Base-by-base conservation (phyloP, 768 basidiomycete genomes). In the Lentinula sp. region DNA sequence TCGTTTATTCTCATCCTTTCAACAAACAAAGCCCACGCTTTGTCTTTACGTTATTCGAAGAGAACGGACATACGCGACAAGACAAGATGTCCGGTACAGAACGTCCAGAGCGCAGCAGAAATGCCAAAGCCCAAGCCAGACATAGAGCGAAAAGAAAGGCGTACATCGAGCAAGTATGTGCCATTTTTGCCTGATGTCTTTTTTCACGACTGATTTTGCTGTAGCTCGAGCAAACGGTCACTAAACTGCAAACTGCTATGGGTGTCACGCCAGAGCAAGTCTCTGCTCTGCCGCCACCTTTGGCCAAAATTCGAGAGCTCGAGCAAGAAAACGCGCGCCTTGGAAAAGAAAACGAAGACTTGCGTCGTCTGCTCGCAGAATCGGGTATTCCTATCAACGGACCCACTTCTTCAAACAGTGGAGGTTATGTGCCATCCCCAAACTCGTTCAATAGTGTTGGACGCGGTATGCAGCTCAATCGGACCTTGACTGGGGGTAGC, bases 121-220 rank as follows among this genome's bases (percentile, higher is more conserved):
- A 91, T 77, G 89, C 88, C 58, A 88, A 87, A 74, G 92, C 92
- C 9, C 92, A 94, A 77, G 92, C 92, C 39, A 79, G 92, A 67
- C 92, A 94, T 79, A 85, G 92, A 63, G 92, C 91, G 71, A 94
- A 94, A 74, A 83, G 92, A 75, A 94, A 94, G 77, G 92, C 92
- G 10, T 94, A 94, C 78, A 93, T 94, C 69, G 91, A 93, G 66
- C 90, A 92, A 82, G 91, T 91, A 57, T 23, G 39, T 56, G 18
- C 39, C 39, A 15, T 20, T 43, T 43, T 56, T 43, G 1, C 1
- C 32, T 43, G n/a, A 41, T 16, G 6, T 3, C 36, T 43, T 56
- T 39, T 42, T 77, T 67, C 52, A 54, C 54, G 41, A 33, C 60
- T 61, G 18, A 41, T 54, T 51, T 63, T 48, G 39, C 18, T 60